phyloP scores from a whole-genome alignment of 345 rosid genomes.

The Stellera chamaejasme region DNA sequence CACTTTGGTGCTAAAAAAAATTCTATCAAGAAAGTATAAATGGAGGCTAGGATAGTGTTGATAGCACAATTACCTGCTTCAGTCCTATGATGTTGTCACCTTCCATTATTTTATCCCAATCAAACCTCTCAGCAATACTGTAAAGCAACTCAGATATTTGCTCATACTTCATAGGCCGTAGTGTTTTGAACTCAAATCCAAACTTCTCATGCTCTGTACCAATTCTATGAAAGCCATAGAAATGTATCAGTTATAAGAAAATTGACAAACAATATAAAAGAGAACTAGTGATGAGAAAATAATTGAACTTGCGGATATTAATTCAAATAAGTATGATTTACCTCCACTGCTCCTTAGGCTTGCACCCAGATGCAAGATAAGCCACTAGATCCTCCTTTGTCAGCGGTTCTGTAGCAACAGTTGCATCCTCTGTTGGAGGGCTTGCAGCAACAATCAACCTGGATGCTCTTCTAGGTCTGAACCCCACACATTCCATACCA shows the following conservation, averaged over 20 bases:
- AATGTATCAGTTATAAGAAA: slow-evolving; percentile 16
- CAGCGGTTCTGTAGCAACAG: slow-evolving; percentile 63
- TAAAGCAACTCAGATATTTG: slow-evolving; percentile 88
- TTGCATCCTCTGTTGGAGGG: slow-evolving; percentile 87
- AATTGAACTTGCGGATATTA: not conserved
- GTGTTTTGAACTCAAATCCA: slow-evolving; percentile 75
- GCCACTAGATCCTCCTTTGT: slow-evolving; percentile 84
- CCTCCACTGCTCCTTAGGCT: slow-evolving; percentile 95
- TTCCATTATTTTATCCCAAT: slow-evolving; percentile 97
- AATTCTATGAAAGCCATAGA: slow-evolving; percentile 49
- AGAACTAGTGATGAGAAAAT: not conserved
- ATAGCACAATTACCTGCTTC: slow-evolving; percentile 54
- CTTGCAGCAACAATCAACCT: slow-evolving; percentile 68
- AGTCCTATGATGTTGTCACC: slow-evolving; percentile 82
- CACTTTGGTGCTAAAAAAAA: too few relatives aligned
- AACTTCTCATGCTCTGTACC: slow-evolving; percentile 99
- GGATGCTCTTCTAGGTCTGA: slow-evolving; percentile 39
- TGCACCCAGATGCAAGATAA: slow-evolving; percentile 96
- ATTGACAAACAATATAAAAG: not conserved
- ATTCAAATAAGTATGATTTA: slow-evolving; percentile 10
- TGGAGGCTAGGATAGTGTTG: not conserved
- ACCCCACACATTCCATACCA: slow-evolving; percentile 15
- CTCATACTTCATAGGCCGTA: slow-evolving; percentile 86
- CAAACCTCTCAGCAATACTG: slow-evolving; percentile 97
- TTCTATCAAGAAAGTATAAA: not conserved